Conservation (phyloP, 345 rosid species). For the Pugionium dolabratum region DNA sequence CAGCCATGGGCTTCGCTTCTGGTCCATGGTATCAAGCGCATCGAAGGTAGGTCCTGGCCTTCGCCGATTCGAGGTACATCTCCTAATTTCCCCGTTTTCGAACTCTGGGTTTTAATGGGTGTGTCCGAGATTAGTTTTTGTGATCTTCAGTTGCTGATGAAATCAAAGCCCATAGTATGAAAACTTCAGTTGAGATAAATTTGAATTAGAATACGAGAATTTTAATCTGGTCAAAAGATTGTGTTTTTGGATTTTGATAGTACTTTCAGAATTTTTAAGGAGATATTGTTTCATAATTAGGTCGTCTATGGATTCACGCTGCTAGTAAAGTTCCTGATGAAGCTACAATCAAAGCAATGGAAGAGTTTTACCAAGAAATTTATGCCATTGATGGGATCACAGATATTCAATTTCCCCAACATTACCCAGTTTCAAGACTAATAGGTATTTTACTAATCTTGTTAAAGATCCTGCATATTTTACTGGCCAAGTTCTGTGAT, state of each 20-base stretch:
- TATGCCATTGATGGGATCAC: constrained; percentile 68
- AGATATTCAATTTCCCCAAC: constrained; percentile 64
- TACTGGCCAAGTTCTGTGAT: background rate
- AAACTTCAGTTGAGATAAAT: background rate
- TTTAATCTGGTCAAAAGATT: background rate
- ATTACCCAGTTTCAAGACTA: constrained; percentile 86
- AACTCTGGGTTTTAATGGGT: background rate
- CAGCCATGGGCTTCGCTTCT: constrained; percentile 96
- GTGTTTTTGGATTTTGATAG: background rate
- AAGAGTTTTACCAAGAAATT: constrained; percentile 76
- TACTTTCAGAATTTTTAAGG: no score
- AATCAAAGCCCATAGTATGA: background rate
- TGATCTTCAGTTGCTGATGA: constrained; percentile 10
- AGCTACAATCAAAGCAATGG: constrained; percentile 90
- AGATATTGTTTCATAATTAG: constrained; percentile 14
- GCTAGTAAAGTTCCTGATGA: constrained; percentile 89
- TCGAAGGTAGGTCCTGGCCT: constrained; percentile 95
- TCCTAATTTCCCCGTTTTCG: background rate
- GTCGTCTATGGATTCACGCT: constrained; percentile 97
- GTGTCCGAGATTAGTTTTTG: background rate
- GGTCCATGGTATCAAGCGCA: constrained; percentile 82
- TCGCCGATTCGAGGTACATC: constrained; percentile 73
- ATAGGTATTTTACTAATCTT: constrained; percentile 45
- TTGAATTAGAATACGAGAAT: background rate
- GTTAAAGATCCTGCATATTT: background rate